Evolutionary conservation across 2,329 filamentous ascomycete genomes (phyloP).

Genomic region (Botrytis byssoidea): DNA sequence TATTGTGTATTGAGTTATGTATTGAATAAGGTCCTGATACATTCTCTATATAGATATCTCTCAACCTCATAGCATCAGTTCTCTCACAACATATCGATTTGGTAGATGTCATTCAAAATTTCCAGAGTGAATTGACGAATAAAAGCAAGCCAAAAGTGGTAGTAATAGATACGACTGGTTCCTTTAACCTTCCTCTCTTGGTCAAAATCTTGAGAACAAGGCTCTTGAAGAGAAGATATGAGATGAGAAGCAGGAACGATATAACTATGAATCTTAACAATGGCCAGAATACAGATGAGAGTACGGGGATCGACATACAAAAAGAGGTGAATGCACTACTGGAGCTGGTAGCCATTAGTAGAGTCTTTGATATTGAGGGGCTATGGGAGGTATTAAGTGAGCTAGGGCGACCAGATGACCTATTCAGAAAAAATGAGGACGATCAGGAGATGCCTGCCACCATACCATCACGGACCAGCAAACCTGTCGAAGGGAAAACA

Average conservation of each 20-base stretch:
- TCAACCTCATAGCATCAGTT: constrained; percentile 32
- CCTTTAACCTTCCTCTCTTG: constrained; percentile 34
- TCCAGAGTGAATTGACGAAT: neutral
- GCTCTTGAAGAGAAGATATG: constrained; percentile 10
- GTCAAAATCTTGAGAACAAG: constrained; percentile 32
- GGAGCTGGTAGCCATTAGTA: constrained; percentile 52
- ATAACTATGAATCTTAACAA: neutral
- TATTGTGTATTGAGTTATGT: neutral
- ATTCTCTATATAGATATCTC: constrained; percentile 29
- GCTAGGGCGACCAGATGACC: constrained; percentile 33
- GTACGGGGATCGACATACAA: constrained; percentile 18
- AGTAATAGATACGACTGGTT: constrained; percentile 38
- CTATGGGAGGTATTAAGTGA: constrained; percentile 57
- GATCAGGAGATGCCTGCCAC: neutral
- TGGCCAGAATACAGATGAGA: neutral
- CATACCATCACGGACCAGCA: neutral
- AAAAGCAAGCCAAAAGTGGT: constrained; percentile 26
- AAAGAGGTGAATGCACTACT: constrained; percentile 39
- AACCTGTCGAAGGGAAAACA: neutral
- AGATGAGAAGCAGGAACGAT: neutral
- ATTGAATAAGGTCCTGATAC: constrained; percentile 2
- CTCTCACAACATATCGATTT: constrained; percentile 19
- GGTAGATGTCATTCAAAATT: neutral
- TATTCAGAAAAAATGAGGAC: neutral
- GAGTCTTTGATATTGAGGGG: constrained; percentile 59